Percentiles rank a stretch among this genome's conserved stretches.
Conservation (phyloP, 1,139 yeast species). For the Taphrina populina region DNA sequence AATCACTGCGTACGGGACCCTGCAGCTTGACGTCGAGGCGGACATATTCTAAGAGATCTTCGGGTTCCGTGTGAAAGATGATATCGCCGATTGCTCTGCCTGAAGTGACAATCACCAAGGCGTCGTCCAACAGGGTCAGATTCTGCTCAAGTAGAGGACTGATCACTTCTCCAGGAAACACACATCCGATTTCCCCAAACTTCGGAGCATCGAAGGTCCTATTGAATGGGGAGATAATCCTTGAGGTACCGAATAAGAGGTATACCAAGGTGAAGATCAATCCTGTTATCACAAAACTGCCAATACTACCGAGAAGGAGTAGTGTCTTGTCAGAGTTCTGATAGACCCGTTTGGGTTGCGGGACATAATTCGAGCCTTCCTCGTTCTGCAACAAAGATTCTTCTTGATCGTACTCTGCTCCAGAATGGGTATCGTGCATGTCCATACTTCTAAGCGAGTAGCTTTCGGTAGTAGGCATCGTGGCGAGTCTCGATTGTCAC, state of each 20-base stretch:
- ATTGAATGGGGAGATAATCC: neutral
- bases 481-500: no score
- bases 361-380: neutral
- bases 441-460: no score
- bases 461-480: no score
- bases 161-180: constrained; percentile 10
- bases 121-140: constrained; percentile 14
- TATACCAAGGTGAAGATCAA: constrained; percentile 2
- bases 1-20: constrained; percentile 9
- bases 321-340: constrained; percentile 15
- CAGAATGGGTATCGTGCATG: neutral
- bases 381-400: constrained; percentile 12
- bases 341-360: constrained; percentile 8
- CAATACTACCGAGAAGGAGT: constrained; percentile 11
- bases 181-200: constrained; percentile 27
- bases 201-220: neutral
- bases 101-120: constrained; percentile 15
- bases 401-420: constrained; percentile 10
- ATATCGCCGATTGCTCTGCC: constrained; percentile 24
- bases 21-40: constrained; percentile 23
- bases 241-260: neutral
- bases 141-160: constrained; percentile 21
- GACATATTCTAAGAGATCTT: constrained; percentile 17
- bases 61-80: constrained; percentile 17
- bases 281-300: constrained; percentile 1